Base-by-base conservation (phyloP, 2,329 filamentous ascomycete genomes). In the Botrytis deweyae region DNA sequence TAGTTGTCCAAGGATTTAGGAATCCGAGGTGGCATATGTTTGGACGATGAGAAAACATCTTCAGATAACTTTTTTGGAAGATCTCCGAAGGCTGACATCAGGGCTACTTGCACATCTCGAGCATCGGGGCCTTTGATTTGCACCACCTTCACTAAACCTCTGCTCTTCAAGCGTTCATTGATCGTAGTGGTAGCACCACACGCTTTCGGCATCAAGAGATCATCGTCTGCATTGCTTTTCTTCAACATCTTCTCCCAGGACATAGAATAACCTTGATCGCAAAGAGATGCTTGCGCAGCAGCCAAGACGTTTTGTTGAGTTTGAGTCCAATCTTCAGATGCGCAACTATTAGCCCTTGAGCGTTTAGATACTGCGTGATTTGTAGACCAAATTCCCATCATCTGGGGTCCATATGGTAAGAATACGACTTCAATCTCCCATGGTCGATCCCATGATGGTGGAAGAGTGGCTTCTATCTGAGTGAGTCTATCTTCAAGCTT, bases 341-440 rank as follows among this genome's bases (percentile, higher is more conserved):
- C 82, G 52, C 84, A 82, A 18, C 84, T 84, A 16, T 79, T 80
- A 3, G 74, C 63, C 18, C 79, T 77, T 25, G 81, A 77, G 10
- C 78, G 73, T 75, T 83, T 78, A 75, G 82, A 81, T 68, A 69
- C 72, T 78, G 82, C 82, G 73, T 80, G 81, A 74, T 83, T 84
- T 14, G 84, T 82, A 72, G 84, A 86, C 87, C 87, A 89, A 36
- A 88, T 83, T 3, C 87, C 87, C 74, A 82, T 84, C 36, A 89
- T 79, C n/a, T 85, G 81, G 61, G 83, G 82, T 7, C 87, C 87
- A 80, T 93, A 95, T 1, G 93, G 93, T 12, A 95, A 81, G 73
- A 94, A 89, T 1, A 95, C 89, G 7, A 95, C 90, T 79, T 95
- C 92, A 2, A 95, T 84, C 76, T 92, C 88, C 91, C 92, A 94